phyloP scores from a whole-genome alignment of 164 flowering plant genomes.

The Echeveria elegans region DNA sequence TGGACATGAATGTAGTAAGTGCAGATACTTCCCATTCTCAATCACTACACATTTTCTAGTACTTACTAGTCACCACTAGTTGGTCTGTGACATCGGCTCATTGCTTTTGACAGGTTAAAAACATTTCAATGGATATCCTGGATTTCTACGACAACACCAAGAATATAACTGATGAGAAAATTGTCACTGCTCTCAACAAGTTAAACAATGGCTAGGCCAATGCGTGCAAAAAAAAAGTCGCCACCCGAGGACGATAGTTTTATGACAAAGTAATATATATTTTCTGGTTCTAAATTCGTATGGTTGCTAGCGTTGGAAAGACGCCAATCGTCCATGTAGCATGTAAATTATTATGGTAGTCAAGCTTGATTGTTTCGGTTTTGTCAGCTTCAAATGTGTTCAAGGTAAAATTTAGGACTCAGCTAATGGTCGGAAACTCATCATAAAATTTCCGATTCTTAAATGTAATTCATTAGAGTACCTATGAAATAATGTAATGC shows the following conservation, averaged over 20 bases:
- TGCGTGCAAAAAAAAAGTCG: background rate
- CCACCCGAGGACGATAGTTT: background rate
- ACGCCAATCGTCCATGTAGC: too few relatives aligned
- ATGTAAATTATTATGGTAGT: background rate
- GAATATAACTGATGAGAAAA: slow-evolving; percentile 47
- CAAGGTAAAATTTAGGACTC: background rate
- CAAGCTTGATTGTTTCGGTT: background rate
- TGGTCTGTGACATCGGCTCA: background rate
- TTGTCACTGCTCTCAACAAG: slow-evolving; percentile 56
- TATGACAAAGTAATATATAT: background rate
- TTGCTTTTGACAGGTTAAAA: slow-evolving; percentile 57
- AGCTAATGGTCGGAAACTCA: background rate
- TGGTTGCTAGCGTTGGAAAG: too few relatives aligned
- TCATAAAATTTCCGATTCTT: background rate
- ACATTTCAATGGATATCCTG: slow-evolving; percentile 87
- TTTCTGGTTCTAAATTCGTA: background rate
- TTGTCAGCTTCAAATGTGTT: background rate
- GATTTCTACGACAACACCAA: slow-evolving; percentile 77
- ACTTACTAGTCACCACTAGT: background rate
- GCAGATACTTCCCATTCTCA: background rate
- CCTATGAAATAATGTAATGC: background rate
- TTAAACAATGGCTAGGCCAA: slow-evolving; percentile 13
- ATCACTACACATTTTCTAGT: background rate
- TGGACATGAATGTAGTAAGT: slow-evolving; percentile 93
- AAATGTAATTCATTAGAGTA: background rate